Percentiles rank a stretch among this genome's conserved stretches.
phyloP scores from a whole-genome alignment of 2,329 filamentous ascomycete species.

The Aspergillus sp. region DNA sequence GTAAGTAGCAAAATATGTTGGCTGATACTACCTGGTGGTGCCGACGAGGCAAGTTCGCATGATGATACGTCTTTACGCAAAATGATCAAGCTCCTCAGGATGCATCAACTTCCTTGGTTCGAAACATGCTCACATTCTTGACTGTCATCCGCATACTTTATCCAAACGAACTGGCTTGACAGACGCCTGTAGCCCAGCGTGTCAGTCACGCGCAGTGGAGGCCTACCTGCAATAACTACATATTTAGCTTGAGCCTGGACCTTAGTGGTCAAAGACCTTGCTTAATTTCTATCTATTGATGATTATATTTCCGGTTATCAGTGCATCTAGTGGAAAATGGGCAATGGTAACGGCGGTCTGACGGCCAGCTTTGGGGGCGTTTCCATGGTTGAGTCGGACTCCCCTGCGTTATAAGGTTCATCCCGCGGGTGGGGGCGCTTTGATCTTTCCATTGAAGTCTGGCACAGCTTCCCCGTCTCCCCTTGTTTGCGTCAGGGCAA shows the following conservation, averaged over 20 bases:
- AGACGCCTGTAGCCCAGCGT: no score
- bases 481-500: neutral
- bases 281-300: neutral
- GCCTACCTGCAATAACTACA: no score
- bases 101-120: neutral
- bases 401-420: slow-evolving; percentile 8
- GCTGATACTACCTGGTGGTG: neutral
- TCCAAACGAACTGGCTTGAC: no score
- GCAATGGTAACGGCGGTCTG: neutral
- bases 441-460: neutral
- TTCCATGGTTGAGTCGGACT: slow-evolving; percentile 1
- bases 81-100: neutral
- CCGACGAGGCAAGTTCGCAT: neutral
- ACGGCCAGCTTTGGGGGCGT: neutral
- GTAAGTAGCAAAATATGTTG: neutral
- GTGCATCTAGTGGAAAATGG: neutral
- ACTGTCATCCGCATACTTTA: no score
- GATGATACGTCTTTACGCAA: neutral
- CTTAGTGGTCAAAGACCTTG: neutral
- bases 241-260: no score
- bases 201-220: no score
- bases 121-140: no score
- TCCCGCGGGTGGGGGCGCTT: slow-evolving; percentile 10
- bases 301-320: neutral
- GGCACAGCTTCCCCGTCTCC: neutral